Conservation (phyloP, 2,329 filamentous ascomycete species). For the Trichocomaceae sp. region DNA sequence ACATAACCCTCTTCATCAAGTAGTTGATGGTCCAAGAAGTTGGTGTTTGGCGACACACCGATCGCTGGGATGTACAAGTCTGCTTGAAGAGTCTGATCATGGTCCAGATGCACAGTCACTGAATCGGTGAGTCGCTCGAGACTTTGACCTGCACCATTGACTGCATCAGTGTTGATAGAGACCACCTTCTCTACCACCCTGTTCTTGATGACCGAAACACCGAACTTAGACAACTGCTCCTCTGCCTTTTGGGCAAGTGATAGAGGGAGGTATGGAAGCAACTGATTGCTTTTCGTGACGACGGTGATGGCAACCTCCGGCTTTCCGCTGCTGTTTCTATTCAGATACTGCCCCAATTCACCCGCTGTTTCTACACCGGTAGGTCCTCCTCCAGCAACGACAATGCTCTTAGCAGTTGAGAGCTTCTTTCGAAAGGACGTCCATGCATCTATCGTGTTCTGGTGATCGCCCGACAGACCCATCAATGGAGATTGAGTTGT, state of each 20-base stretch:
- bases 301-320: conserved; percentile 41
- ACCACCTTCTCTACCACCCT: conserved; percentile 30
- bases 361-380: conserved; percentile 44
- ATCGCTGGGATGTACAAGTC: conserved; percentile 47
- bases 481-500: conserved; percentile 42
- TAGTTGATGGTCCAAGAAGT: conserved; percentile 30
- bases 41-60: conserved; percentile 39
- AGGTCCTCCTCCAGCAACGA: conserved; percentile 27
- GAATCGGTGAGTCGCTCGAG: conserved; percentile 18
- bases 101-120: conserved; percentile 33
- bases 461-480: conserved; percentile 33
- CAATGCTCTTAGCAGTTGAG: conserved; percentile 35
- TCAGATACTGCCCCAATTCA: conserved; percentile 48
- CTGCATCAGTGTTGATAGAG: conserved; percentile 27
- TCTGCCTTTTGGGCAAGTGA: conserved; percentile 39
- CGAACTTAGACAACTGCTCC: conserved; percentile 36
- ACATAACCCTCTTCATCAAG: conserved; percentile 34
- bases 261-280: conserved; percentile 34
- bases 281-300: conserved; percentile 32
- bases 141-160: conserved; percentile 9
- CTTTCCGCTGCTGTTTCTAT: conserved; percentile 19
- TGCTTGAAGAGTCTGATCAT: conserved; percentile 35
- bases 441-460: conserved; percentile 32
- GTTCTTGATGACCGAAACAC: conserved; percentile 44
- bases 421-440: conserved; percentile 36